phyloP scores from a whole-genome alignment of 2,329 filamentous ascomycete genomes.

The Penicillium sp. region DNA sequence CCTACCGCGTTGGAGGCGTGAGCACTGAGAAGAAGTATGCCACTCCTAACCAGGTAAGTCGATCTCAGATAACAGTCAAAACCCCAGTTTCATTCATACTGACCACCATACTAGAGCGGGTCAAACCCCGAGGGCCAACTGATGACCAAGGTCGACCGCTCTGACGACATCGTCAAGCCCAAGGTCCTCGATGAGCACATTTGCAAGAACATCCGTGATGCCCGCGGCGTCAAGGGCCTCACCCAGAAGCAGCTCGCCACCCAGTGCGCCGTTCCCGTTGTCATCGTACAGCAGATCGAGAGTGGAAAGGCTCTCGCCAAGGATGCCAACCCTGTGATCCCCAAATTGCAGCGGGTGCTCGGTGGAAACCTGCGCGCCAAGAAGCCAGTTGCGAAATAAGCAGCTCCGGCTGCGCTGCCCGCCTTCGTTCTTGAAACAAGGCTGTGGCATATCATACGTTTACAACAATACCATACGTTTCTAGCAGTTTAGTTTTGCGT shows the following conservation, averaged over 20 bases:
- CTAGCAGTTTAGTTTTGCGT: slow-evolving; percentile 15
- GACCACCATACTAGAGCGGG: slow-evolving; percentile 38
- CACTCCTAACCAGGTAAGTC: slow-evolving; percentile 73
- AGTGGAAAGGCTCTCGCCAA: slow-evolving; percentile 55
- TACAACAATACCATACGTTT: neutral
- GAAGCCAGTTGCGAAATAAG: slow-evolving; percentile 57
- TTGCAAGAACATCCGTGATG: slow-evolving; percentile 63
- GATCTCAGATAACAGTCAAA: neutral
- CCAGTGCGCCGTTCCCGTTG: too few species aligned
- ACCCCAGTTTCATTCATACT: slow-evolving; percentile 1
- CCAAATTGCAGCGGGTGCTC: too few species aligned
- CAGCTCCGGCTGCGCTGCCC: slow-evolving; percentile 29
- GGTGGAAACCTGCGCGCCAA: slow-evolving; percentile 47
- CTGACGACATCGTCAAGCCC: slow-evolving; percentile 96
- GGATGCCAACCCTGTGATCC: too few species aligned
- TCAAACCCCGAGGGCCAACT: slow-evolving; percentile 76
- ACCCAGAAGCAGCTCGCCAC: slow-evolving; percentile 84
- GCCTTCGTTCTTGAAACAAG: slow-evolving; percentile 25
- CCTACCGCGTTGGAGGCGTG: slow-evolving; percentile 75
- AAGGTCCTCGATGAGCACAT: too few species aligned
- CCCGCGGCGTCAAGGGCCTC: slow-evolving; percentile 82
- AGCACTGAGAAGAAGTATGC: slow-evolving; percentile 92
- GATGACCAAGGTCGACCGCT: slow-evolving; percentile 95
- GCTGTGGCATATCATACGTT: slow-evolving; percentile 10
- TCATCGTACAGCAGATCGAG: slow-evolving; percentile 89